Conservation (phyloP, 2,329 filamentous ascomycete genomes). For the Cadophora sp. region DNA sequence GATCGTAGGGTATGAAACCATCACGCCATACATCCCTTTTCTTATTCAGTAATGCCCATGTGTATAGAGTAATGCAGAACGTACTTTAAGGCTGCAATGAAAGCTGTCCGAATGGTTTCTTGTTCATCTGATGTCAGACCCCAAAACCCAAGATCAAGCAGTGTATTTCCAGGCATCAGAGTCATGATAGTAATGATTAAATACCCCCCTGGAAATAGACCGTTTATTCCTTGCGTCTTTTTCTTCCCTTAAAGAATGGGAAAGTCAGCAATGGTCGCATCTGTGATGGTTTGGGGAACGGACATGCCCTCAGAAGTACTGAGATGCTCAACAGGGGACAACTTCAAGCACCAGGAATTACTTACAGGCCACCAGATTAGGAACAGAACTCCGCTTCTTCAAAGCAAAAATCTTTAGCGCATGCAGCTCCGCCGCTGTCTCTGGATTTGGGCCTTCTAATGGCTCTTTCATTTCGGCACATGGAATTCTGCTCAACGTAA, state of each 20-base stretch:
- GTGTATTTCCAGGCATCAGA: slow-evolving; percentile 13
- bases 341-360: no score
- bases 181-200: slow-evolving; percentile 17
- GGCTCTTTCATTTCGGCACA: slow-evolving; percentile 1
- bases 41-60: neutral
- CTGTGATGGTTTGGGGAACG: neutral
- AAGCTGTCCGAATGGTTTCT: neutral
- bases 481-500: slow-evolving; percentile 13
- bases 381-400: neutral
- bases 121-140: slow-evolving; percentile 6
- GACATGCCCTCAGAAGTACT: neutral
- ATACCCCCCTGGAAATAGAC: slow-evolving; percentile 16
- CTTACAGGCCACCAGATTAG: slow-evolving; percentile 15
- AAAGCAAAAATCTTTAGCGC: slow-evolving; percentile 3
- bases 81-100: slow-evolving; percentile 9
- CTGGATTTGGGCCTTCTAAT: slow-evolving; percentile 15
- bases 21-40: slow-evolving; percentile 13
- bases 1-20: slow-evolving; percentile 17
- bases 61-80: neutral
- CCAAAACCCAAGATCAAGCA: slow-evolving; percentile 20
- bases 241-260: neutral
- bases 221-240: neutral
- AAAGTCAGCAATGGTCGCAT: neutral
- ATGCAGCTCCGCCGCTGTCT: slow-evolving; percentile 12
- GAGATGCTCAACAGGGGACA: neutral